Conservation (phyloP, 768 basidiomycete species). For the Neoboletus magnificus region DNA sequence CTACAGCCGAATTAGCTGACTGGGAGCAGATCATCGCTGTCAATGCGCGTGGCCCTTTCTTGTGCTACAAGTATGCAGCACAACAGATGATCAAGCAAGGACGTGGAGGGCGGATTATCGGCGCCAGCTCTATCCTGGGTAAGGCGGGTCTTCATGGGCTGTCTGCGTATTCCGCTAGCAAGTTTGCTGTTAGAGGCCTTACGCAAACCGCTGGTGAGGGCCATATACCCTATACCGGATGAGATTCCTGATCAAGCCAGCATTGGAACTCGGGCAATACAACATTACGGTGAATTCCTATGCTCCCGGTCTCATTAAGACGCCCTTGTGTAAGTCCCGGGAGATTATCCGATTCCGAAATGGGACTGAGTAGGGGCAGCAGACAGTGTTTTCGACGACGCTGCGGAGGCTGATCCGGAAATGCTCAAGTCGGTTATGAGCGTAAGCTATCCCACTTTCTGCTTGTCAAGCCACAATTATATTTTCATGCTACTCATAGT, state of each 20-base stretch:
- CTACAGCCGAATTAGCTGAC: not conserved
- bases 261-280: not conserved
- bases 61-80: constrained; percentile 62
- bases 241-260: not conserved
- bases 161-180: constrained; percentile 30
- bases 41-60: constrained; percentile 54
- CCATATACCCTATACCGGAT: not conserved
- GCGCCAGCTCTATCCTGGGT: constrained; percentile 20
- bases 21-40: constrained; percentile 43
- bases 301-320: not conserved
- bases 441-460: too few species aligned
- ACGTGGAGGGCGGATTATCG: constrained; percentile 52
- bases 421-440: too few species aligned
- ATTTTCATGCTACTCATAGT: too few species aligned
- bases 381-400: too few species aligned
- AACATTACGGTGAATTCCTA: not conserved
- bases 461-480: too few species aligned
- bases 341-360: not conserved
- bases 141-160: not conserved
- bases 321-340: not conserved
- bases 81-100: constrained; percentile 55
- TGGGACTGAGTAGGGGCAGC: too few species aligned
- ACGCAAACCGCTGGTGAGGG: constrained; percentile 36
- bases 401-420: too few species aligned
- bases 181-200: constrained; percentile 38